These are phyloP conservation scores for Cutaneotrichosporon dermatis DNA, from an alignment of 1,284 basidiomycete species.

Conservation along the genomic window DNA sequence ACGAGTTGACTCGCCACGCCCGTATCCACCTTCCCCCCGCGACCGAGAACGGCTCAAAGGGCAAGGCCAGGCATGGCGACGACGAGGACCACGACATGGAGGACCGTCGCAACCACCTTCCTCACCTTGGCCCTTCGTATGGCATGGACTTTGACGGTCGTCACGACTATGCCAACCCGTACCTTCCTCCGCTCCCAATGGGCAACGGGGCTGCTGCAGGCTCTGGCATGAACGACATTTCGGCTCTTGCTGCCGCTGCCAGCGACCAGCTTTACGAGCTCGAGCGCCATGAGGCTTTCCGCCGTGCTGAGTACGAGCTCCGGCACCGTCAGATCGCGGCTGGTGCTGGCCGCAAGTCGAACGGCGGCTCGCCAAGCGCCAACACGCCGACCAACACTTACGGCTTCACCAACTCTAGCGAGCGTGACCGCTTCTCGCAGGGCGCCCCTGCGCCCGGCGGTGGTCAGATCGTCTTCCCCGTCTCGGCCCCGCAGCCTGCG, in stretches of 20 bases:
- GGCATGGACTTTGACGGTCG: slow-evolving; percentile 44
- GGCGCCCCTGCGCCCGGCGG: slow-evolving; percentile 36
- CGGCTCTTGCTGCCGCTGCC: slow-evolving; percentile 71
- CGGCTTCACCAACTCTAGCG: slow-evolving; percentile 34
- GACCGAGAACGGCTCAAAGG: slow-evolving; percentile 25
- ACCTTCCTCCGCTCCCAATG: slow-evolving; percentile 32
- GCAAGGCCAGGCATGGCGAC: slow-evolving; percentile 1
- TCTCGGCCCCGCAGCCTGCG: slow-evolving; percentile 47
- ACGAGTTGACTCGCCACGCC: slow-evolving; percentile 93
- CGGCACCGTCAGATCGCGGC: slow-evolving; percentile 56
- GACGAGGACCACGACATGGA: slow-evolving; percentile 35
- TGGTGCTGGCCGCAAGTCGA: slow-evolving; percentile 49
- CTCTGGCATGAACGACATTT: slow-evolving; percentile 51
- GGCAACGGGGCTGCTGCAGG: slow-evolving; percentile 8
- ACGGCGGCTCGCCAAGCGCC: slow-evolving; percentile 62
- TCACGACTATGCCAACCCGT: slow-evolving; percentile 36
- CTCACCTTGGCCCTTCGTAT: slow-evolving; percentile 45
- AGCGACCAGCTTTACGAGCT: slow-evolving; percentile 80
- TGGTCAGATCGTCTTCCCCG: slow-evolving; percentile 46
- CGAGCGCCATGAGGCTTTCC: slow-evolving; percentile 74
- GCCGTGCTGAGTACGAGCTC: slow-evolving; percentile 78
- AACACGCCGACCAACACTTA: slow-evolving; percentile 16
- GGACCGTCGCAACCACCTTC: slow-evolving; percentile 32
- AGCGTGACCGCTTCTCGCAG: slow-evolving; percentile 38
- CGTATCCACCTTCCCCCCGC: slow-evolving; percentile 69